These are phyloP conservation scores for Cercis canadensis DNA, from an alignment of 306 rosid species.

Conservation along the genomic window DNA sequence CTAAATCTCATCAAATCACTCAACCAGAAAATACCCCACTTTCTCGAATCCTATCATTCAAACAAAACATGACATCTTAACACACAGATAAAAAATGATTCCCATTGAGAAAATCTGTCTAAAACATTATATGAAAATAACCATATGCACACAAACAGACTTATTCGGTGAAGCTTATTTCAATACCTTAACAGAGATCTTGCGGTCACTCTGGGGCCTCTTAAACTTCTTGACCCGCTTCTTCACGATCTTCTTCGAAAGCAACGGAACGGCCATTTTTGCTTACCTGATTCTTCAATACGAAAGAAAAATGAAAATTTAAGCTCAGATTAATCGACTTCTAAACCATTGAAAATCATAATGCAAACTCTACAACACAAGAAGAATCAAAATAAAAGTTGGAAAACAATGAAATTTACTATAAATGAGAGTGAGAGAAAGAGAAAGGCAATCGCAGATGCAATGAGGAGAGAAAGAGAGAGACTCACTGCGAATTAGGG, in stretches of 20 bases:
- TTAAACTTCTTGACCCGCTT: slow-evolving; percentile 83
- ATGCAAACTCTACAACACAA: not conserved
- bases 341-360: not conserved
- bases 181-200: slow-evolving; percentile 75
- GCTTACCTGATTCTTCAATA: not conserved
- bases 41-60: too few relatives aligned
- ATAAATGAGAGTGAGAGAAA: too few relatives aligned
- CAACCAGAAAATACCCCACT: too few relatives aligned
- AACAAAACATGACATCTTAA: too few relatives aligned
- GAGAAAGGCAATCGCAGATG: not conserved
- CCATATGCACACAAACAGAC: too few relatives aligned
- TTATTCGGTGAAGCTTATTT: not conserved
- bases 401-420: not conserved
- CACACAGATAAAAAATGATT: not conserved
- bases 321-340: not conserved
- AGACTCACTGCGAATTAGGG: slow-evolving; percentile 7
- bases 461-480: too few relatives aligned
- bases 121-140: too few relatives aligned
- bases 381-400: not conserved
- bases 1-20: not conserved
- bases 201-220: slow-evolving; percentile 85
- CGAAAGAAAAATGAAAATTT: not conserved
- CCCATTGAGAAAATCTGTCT: not conserved
- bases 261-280: slow-evolving; percentile 72
- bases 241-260: slow-evolving; percentile 73